A percentile compares a stretch with the other conserved stretches of the same genome.
Conservation (phyloP, 169 alveolate genomes). For the Plasmodium coatneyi region DNA sequence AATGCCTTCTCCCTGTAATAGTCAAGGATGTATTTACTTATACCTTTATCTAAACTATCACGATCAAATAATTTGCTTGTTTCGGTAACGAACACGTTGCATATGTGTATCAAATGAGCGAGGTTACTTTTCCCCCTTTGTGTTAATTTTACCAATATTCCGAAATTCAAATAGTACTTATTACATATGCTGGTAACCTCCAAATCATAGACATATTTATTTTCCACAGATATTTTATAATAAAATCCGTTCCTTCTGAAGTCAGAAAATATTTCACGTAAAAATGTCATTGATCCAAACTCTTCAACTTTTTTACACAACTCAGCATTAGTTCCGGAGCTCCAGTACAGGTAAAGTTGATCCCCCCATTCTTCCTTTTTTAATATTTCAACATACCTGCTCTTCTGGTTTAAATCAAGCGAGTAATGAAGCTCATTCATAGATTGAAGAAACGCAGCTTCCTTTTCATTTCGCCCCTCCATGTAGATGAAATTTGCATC, state of each 20-base stretch:
- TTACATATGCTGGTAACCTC: conserved; percentile 27
- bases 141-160: conserved; percentile 56
- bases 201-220: conserved; percentile 53
- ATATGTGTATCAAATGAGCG: conserved; percentile 54
- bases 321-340: conserved; percentile 56
- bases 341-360: conserved; percentile 64
- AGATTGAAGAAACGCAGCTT: conserved; percentile 2
- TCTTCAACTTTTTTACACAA: conserved; percentile 68
- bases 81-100: conserved; percentile 47
- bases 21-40: conserved; percentile 46
- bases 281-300: conserved; percentile 45
- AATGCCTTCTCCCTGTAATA: conserved; percentile 57
- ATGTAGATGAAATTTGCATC: conserved; percentile 7
- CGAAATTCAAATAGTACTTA: conserved; percentile 58
- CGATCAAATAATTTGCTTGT: conserved; percentile 55
- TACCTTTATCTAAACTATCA: conserved; percentile 67
- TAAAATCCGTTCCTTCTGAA: conserved; percentile 41
- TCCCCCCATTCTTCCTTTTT: conserved; percentile 66
- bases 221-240: conserved; percentile 62
- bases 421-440: conserved; percentile 20
- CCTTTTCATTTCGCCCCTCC: conserved; percentile 7
- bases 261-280: conserved; percentile 44
- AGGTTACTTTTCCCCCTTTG: conserved; percentile 41
- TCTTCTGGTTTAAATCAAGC: conserved; percentile 58
- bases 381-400: conserved; percentile 47